Base-by-base conservation (phyloP, 2,329 filamentous ascomycete species). In the Aspergillus proliferans region DNA sequence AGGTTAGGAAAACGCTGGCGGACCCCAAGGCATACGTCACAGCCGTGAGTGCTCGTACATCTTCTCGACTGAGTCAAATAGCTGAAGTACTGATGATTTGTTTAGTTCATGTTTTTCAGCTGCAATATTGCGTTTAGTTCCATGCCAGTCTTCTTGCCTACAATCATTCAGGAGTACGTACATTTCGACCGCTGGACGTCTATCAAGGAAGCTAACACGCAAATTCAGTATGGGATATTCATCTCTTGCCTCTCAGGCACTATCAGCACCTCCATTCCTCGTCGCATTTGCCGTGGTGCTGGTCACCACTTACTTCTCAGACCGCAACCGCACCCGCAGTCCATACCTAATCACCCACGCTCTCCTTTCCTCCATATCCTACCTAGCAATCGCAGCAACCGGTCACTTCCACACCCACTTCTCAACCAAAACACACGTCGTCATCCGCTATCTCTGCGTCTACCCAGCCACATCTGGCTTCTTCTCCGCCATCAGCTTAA, bases 121-220 rank as follows among this genome's bases (percentile, higher is more conserved):
- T 84, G 86, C 62, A 95, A 95, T 69, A 86, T 94, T 65, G 86
- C 89, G 10, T 95, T 95, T 73, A 84, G 84, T 61, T 92, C 87
- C 19, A 83, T 95, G 64, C 90, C 90, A 2, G 87, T 93, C 44
- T 95, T 95, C 65, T 78, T 95, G 2, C 89, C 89, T 33, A 89
- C 86, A 21, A 88, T 94, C 53, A 78, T 94, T 43, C 74, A 76
- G 51, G 80, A 85, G 63, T 75, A 59, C 7, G 24, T 26, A 7
- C 24, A 6, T 26, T 8, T 26, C 22, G 4, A 33, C 43, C 15
- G 4, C 2, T 15, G 4, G 10, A n/a, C 7, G 26, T 22, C 46
- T 6, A 3, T 7, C 24, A 26, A 8, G 14, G 8, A n/a, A 40
- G 1, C 9, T 18, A 18, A 47, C 49, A 19, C 49, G 42, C 43